phyloP scores from a whole-genome alignment of 2,329 filamentous ascomycete genomes.

The Claviceps citrina region DNA sequence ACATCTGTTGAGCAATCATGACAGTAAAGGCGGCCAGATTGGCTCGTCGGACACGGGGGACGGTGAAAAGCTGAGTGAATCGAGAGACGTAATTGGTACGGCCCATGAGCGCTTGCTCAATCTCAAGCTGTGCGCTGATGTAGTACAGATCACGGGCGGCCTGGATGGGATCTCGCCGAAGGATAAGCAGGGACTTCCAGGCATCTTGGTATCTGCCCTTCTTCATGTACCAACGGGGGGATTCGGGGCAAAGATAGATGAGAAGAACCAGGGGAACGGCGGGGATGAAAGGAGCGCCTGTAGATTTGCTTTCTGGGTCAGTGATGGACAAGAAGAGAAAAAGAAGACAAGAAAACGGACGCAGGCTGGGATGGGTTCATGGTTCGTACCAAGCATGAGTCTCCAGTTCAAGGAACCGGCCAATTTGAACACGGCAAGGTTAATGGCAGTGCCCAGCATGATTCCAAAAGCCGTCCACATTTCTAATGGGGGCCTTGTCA shows the following conservation, averaged over 20 bases:
- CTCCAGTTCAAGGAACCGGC: conserved; percentile 21
- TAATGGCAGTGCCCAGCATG: conserved; percentile 26
- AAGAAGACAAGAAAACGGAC: too few relatives aligned
- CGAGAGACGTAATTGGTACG: conserved; percentile 29
- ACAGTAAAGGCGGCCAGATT: conserved; percentile 63
- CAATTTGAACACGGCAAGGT: too few relatives aligned
- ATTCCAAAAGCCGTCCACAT: conserved; percentile 48
- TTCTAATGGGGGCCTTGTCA: too few relatives aligned
- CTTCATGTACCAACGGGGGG: conserved; percentile 57
- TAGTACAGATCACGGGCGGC: conserved; percentile 47
- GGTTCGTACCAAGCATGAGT: conserved; percentile 32
- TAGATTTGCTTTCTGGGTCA: too few relatives aligned
- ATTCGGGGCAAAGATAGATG: conserved; percentile 49
- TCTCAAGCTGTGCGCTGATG: conserved; percentile 27
- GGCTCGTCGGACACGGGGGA: conserved; percentile 53
- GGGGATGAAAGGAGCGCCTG: conserved; percentile 43
- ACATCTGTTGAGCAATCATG: conserved; percentile 66
- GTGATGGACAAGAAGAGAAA: too few relatives aligned
- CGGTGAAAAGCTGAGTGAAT: conserved; percentile 47
- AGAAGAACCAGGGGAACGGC: conserved; percentile 33
- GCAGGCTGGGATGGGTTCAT: too few relatives aligned
- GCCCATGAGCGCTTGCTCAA: conserved; percentile 23
- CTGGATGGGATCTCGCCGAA: conserved; percentile 39
- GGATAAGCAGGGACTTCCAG: conserved; percentile 35
- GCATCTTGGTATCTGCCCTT: conserved; percentile 45